Conservation (phyloP, 345 rosid species). For the Mercurialis annua region DNA sequence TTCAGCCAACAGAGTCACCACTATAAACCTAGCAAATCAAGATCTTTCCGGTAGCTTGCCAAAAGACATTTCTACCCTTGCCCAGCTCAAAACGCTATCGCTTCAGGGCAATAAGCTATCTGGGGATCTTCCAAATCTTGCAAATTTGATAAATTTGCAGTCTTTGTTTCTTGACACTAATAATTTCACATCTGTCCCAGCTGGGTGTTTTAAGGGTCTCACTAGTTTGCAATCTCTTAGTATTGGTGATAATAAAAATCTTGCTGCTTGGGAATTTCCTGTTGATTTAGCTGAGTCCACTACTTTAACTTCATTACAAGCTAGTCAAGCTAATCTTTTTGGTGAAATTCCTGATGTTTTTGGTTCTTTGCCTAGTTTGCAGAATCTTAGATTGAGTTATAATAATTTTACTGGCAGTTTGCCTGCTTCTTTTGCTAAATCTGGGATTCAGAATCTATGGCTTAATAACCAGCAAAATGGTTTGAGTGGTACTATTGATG, state of each 20-base stretch:
- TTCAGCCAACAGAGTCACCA: slow-evolving; percentile 39
- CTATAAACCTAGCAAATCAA: slow-evolving; percentile 37
- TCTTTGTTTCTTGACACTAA: slow-evolving; percentile 45
- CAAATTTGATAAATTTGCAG: slow-evolving; percentile 47
- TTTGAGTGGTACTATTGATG: slow-evolving; percentile 53
- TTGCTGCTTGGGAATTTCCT: slow-evolving; percentile 66
- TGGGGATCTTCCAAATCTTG: slow-evolving; percentile 62
- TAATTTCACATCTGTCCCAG: slow-evolving; percentile 49
- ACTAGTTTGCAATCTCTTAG: slow-evolving; percentile 48
- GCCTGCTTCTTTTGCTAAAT: slow-evolving; percentile 53
- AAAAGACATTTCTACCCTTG: slow-evolving; percentile 47
- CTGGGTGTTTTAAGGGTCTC: slow-evolving; percentile 61
- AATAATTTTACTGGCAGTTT: slow-evolving; percentile 69
- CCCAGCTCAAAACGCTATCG: slow-evolving; percentile 43
- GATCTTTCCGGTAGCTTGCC: slow-evolving; percentile 53
- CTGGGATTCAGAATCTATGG: slow-evolving; percentile 59
- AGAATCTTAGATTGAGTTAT: slow-evolving; percentile 57
- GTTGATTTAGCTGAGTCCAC: slow-evolving; percentile 45
- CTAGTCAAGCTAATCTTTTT: slow-evolving; percentile 35
- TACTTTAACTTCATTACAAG: slow-evolving; percentile 34
- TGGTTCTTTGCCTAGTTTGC: slow-evolving; percentile 44
- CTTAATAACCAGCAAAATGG: slow-evolving; percentile 61
- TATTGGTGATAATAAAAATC: slow-evolving; percentile 31
- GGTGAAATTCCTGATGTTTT: slow-evolving; percentile 72
- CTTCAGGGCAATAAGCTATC: slow-evolving; percentile 53